Conservation (phyloP, 2,329 filamentous ascomycete species). For the Pestalotiopsis sp. region DNA sequence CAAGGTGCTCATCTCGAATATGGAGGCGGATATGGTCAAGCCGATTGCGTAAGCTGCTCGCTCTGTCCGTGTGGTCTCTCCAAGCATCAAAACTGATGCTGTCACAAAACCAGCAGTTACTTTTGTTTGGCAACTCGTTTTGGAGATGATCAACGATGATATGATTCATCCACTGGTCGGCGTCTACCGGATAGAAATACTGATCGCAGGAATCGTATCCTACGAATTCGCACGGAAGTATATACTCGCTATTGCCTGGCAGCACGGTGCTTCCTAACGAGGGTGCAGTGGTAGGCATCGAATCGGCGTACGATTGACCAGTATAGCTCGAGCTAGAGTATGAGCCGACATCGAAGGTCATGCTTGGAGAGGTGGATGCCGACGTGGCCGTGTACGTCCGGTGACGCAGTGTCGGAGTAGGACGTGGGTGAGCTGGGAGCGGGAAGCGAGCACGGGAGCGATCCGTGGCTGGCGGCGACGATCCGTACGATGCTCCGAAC, state of each 20-base stretch:
- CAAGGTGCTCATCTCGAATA: constrained; percentile 29
- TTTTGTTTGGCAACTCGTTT: constrained; percentile 32
- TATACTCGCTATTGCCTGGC: neutral
- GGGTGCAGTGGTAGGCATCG: neutral
- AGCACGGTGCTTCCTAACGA: neutral
- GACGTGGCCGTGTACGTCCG: no score
- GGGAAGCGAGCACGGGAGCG: no score
- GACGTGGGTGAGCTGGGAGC: no score
- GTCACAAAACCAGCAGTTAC: constrained; percentile 54
- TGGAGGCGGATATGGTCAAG: constrained; percentile 53
- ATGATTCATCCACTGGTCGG: constrained; percentile 47
- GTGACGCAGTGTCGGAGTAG: no score
- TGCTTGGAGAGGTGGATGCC: no score
- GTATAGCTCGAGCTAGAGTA: neutral
- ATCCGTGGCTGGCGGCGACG: no score
- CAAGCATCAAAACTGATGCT: constrained; percentile 28
- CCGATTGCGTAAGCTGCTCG: constrained; percentile 35
- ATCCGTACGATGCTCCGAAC: no score
- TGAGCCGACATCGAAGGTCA: neutral
- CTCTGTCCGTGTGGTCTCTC: constrained; percentile 9
- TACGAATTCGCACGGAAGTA: constrained; percentile 48
- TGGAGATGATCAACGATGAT: constrained; percentile 37
- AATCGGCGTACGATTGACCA: neutral
- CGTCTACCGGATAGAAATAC: constrained; percentile 38
- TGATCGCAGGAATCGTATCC: constrained; percentile 34